Conservation (phyloP, 257 asterid genomes). For the Penstemon eatonii region DNA sequence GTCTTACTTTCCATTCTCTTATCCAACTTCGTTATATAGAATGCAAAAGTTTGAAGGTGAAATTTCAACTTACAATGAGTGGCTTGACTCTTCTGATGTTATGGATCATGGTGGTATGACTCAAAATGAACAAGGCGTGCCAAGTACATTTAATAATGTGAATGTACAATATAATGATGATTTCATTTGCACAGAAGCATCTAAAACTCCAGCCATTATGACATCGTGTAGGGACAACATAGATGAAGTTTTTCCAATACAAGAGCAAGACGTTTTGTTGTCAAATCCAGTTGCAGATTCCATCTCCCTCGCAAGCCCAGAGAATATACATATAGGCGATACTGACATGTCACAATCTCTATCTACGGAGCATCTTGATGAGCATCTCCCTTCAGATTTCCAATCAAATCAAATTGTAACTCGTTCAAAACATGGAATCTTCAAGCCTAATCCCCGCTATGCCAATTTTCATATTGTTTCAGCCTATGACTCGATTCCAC, state of each 20-base stretch:
- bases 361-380: not conserved
- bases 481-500: not conserved
- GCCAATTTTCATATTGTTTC: not conserved
- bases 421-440: not conserved
- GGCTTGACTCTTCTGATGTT: not conserved
- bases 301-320: not conserved
- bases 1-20: not conserved
- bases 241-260: not conserved
- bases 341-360: not conserved
- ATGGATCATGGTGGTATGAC: no score
- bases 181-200: not conserved
- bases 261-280: not conserved
- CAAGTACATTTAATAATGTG: not conserved
- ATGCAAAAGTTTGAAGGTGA: not conserved
- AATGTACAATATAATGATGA: not conserved
- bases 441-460: not conserved
- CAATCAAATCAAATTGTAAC: not conserved
- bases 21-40: not conserved
- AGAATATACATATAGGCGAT: no score
- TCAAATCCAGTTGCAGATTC: not conserved
- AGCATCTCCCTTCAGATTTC: not conserved
- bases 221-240: not conserved
- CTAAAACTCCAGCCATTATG: not conserved
- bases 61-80: not conserved
- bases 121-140: not conserved